phyloP scores from a whole-genome alignment of 345 rosid genomes.

The Lenwebbia sp. region DNA sequence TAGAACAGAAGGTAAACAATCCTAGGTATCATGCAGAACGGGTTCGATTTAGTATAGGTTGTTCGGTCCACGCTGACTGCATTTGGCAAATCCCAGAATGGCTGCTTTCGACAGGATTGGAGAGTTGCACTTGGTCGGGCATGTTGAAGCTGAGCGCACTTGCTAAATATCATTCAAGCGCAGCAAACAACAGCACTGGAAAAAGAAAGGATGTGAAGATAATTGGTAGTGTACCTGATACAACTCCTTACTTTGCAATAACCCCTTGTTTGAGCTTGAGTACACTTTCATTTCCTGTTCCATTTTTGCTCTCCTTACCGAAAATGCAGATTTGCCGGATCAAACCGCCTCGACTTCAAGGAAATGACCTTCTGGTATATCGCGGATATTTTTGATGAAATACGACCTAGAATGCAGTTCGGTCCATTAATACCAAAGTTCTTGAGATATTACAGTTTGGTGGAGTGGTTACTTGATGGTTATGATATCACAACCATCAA shows the following conservation, averaged over 20 bases:
- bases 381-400: not conserved
- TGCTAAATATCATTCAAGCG: not conserved
- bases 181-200: not conserved
- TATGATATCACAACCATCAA: not conserved
- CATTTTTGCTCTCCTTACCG: too few relatives aligned
- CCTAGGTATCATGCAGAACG: not conserved
- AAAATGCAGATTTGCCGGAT: too few relatives aligned
- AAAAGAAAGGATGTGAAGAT: not conserved
- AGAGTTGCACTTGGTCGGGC: not conserved
- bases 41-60: too few relatives aligned
- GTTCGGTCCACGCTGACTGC: too few relatives aligned
- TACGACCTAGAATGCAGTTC: not conserved
- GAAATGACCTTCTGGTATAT: not conserved
- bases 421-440: not conserved
- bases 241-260: slow-evolving; percentile 36
- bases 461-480: not conserved
- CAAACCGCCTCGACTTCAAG: too few relatives aligned
- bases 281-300: slow-evolving; percentile 11
- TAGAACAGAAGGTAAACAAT: not conserved
- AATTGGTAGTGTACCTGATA: slow-evolving; percentile 20
- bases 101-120: too few relatives aligned
- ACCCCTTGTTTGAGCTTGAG: not conserved
- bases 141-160: not conserved
- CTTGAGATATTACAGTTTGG: not conserved
- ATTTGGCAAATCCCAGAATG: too few relatives aligned